Conservation (phyloP, 2,329 filamentous ascomycete species). For the Septoria petroselini region DNA sequence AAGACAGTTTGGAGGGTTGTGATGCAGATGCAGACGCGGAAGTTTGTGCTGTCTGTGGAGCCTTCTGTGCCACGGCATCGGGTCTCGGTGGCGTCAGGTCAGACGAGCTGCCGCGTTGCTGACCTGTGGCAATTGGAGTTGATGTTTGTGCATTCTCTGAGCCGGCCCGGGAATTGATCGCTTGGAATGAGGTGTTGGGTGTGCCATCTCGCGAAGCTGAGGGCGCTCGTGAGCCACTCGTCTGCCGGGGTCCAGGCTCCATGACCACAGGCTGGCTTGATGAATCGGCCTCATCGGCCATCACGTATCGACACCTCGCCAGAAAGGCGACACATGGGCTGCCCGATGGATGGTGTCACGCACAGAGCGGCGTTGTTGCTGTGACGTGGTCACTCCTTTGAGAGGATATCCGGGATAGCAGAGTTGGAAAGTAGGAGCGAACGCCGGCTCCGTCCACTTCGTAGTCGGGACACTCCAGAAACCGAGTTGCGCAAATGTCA, state of each 20-base stretch:
- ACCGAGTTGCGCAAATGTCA: no score
- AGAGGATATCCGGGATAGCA: no score
- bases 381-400: slow-evolving; percentile 9
- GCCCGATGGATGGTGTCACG: slow-evolving; percentile 2
- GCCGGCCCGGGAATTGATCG: slow-evolving; percentile 28
- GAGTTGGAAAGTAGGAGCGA: no score
- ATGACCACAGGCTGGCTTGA: slow-evolving; percentile 11
- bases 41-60: slow-evolving; percentile 31
- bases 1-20: slow-evolving; percentile 22
- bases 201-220: slow-evolving; percentile 22
- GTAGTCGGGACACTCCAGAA: no score
- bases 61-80: slow-evolving; percentile 24
- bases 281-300: slow-evolving; percentile 26
- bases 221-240: slow-evolving; percentile 10
- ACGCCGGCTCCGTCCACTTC: no score
- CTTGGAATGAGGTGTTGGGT: slow-evolving; percentile 27
- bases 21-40: slow-evolving; percentile 21
- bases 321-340: slow-evolving; percentile 24
- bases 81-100: slow-evolving; percentile 26
- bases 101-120: slow-evolving; percentile 21
- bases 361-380: neutral
- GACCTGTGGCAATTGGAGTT: slow-evolving; percentile 19
- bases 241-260: slow-evolving; percentile 9
- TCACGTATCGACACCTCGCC: slow-evolving; percentile 19
- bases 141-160: slow-evolving; percentile 23